Evolutionary conservation across 129 eudicot species (phyloP), one percentile per base, ranked within the genome.

Genomic region (Flaveria ramosissima): DNA sequence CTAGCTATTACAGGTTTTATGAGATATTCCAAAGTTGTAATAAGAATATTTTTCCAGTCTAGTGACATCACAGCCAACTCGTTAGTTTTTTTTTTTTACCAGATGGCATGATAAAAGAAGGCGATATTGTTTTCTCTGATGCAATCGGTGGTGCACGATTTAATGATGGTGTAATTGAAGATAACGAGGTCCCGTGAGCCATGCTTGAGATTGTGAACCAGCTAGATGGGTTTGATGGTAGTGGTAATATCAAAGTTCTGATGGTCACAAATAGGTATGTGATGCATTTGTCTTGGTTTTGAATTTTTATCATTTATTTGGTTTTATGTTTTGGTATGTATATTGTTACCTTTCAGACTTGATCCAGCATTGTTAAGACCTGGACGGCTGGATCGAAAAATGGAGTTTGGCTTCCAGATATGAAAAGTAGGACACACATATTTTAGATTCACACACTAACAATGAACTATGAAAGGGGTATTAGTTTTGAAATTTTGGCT

Each of bases 141-240:
- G 98, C 97, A 73, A 94, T 94, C 60, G 97, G 97, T 43, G 97
- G 98, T 47, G 93, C 97, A 2, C 89, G 98, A 42, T 91, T 94
- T 42, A 93, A 89, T 84, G 97, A 91, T 73, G 98, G 98, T 21
- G 92, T 70, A 15, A 96, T 96, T 74, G 98, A 96, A 36, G 98
- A 94, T 78, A 91, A 91, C 67, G 97, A 94, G 80, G 97, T 94
- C 27, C 98, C 91, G 53, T 84, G 98, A 47, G 91, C 98, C 67
- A 91, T 94, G 97, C 96, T 94, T 85, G 98, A 94, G 82, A 91
- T 94, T 67, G 97, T 94, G 57, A 94, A 94, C 55, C 98, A 91
- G 82, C 97, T 94, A 19, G 98, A 94, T 81, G 98, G 97, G 6
- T 89, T 94, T 81, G 98, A 94, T 83, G 96, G 93, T 19, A 97